These are phyloP conservation scores for Gnomoniopsis sp. DNA, from an alignment of 2,329 filamentous ascomycete genomes.

Conservation along the genomic window DNA sequence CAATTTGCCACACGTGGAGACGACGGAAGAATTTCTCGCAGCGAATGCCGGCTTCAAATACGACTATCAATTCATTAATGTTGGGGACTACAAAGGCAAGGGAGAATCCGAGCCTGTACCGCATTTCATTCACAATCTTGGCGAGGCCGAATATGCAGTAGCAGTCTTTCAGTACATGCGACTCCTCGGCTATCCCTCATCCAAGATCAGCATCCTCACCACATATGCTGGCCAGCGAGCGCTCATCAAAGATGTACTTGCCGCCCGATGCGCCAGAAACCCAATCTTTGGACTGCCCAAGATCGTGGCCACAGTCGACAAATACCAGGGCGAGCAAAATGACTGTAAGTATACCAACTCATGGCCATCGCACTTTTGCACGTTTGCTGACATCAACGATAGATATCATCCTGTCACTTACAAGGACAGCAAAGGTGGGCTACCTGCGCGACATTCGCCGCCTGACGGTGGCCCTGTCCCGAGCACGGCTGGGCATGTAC, in stretches of 20 bases:
- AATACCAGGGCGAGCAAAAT: slow-evolving; percentile 99
- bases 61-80: slow-evolving; percentile 96
- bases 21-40: slow-evolving; percentile 65
- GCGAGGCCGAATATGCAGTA: slow-evolving; percentile 95
- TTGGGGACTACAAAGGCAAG: slow-evolving; percentile 84
- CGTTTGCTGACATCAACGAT: slow-evolving; percentile 13
- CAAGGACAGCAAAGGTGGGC: slow-evolving; percentile 81
- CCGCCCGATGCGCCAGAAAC: slow-evolving; percentile 78
- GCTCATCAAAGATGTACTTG: slow-evolving; percentile 81
- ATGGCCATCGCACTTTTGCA: background rate
- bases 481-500: slow-evolving; percentile 87
- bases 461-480: slow-evolving; percentile 89
- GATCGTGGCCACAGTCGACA: slow-evolving; percentile 92
- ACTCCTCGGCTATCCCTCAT: slow-evolving; percentile 82
- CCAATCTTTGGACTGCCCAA: slow-evolving; percentile 84
- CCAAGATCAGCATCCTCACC: slow-evolving; percentile 81
- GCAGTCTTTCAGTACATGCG: slow-evolving; percentile 98
- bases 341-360: slow-evolving; percentile 70
- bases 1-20: slow-evolving; percentile 73
- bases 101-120: slow-evolving; percentile 88
- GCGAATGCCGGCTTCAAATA: slow-evolving; percentile 91
- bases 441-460: slow-evolving; percentile 92
- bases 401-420: slow-evolving; percentile 93
- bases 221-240: slow-evolving; percentile 92
- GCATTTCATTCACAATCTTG: slow-evolving; percentile 94